Evolutionary conservation across 2,329 filamentous ascomycete species (phyloP).

Genomic region (Colletotrichum sublineola): DNA sequence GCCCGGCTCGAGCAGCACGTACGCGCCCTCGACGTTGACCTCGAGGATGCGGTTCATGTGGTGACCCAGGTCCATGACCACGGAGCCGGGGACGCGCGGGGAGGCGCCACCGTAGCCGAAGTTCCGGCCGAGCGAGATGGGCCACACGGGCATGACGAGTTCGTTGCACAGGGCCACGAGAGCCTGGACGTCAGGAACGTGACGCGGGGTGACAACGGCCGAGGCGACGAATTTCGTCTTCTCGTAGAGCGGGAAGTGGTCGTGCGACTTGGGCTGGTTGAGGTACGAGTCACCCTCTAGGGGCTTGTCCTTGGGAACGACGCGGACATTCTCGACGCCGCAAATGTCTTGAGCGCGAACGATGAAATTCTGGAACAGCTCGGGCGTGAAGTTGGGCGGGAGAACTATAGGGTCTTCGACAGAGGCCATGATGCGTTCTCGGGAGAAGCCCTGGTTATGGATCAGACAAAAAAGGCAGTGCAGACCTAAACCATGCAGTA

Average conservation of each 20-base stretch:
- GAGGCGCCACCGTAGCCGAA: slow-evolving; percentile 60
- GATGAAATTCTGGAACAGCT: slow-evolving; percentile 46
- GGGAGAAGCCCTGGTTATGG: neutral
- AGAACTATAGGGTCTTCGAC: slow-evolving; percentile 29
- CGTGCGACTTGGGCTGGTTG: slow-evolving; percentile 49
- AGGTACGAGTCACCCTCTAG: slow-evolving; percentile 43
- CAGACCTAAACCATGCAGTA: neutral
- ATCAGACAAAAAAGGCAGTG: neutral
- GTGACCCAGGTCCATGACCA: slow-evolving; percentile 57
- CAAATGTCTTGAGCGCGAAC: slow-evolving; percentile 42
- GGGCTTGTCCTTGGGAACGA: slow-evolving; percentile 33
- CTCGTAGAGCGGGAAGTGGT: slow-evolving; percentile 55
- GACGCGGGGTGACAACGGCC: slow-evolving; percentile 51
- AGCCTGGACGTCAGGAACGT: slow-evolving; percentile 59
- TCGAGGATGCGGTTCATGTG: slow-evolving; percentile 57
- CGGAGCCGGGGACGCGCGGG: slow-evolving; percentile 57
- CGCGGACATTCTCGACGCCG: slow-evolving; percentile 46
- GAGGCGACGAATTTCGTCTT: slow-evolving; percentile 59
- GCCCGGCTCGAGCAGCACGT: slow-evolving; percentile 59
- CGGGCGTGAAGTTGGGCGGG: slow-evolving; percentile 37
- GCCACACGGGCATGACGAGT: slow-evolving; percentile 52
- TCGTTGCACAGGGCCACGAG: slow-evolving; percentile 54
- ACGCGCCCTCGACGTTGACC: slow-evolving; percentile 54
- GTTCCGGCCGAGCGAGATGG: slow-evolving; percentile 56
- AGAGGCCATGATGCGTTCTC: slow-evolving; percentile 15